Base-by-base conservation (phyloP, 257 asterid species). In the Prunella vulgaris region DNA sequence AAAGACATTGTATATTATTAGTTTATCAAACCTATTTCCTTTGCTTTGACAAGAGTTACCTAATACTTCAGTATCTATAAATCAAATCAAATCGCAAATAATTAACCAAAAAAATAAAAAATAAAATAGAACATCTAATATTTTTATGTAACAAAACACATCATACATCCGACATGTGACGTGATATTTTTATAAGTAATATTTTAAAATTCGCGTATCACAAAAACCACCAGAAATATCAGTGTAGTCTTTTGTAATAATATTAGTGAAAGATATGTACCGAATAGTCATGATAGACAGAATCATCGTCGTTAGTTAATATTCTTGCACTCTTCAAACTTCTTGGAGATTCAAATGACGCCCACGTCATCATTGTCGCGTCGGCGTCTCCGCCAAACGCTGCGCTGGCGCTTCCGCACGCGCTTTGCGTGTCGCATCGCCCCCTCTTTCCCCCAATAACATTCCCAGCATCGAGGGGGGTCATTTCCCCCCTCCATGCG, bases 361-460 rank as follows among this genome's bases (percentile, higher is more conserved):
- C 44, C 91, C 95, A 87, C 3, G 88, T 78, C 82, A 79, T 70
- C 82, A 74, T 75, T 2, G 82, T 76, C 1, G 84, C 40, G 12
- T 85, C 84, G 0, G 15, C 17, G 13, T 77, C 87, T 77, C 84
- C 66, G 21, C 83, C 68, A 32, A 85, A 70, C 17, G 86, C 58
- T 4, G 85, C 85, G 13, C 83, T 77, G 2, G 83, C 91, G 74
- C 84, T 85, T 2, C 76, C 92, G 68, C 87, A 74, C 0, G 70
- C 83, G 48, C 88, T 77, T 2, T 10, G 33, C 17, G 12, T 14
- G 5, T 56, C 18, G 2, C 35, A 24, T 25, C 38, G 13, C 25
- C 38, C 28, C 25, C 60, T 15, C 17, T 48, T 48, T 5, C 7
- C 35, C 32, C 40, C 18, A 14, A 25, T 25, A 25, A 25, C 1